phyloP scores from a whole-genome alignment of 257 asterid species.

The Hygrophila difformis region DNA sequence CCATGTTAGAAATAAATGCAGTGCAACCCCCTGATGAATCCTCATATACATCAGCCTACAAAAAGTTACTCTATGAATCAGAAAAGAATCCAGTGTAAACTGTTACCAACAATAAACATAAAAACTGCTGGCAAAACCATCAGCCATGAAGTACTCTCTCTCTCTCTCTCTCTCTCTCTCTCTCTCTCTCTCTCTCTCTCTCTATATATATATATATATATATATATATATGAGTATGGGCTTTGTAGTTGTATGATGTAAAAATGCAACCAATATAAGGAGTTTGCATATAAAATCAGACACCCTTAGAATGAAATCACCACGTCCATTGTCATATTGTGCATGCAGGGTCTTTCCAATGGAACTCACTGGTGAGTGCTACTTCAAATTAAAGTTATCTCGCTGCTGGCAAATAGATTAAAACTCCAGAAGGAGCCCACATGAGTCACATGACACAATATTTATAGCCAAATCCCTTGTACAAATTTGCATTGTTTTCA shows the following conservation, averaged over 20 bases:
- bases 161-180: too few species aligned
- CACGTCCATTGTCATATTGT: not conserved
- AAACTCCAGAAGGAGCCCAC: conserved; percentile 3
- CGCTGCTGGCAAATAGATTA: conserved; percentile 3
- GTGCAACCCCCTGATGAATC: conserved; percentile 64
- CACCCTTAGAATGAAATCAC: conserved; percentile 1
- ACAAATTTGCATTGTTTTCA: conserved; percentile 10
- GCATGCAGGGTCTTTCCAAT: not conserved
- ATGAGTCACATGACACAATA: not conserved
- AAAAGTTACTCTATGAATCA: conserved; percentile 14
- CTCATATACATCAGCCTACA: conserved; percentile 78
- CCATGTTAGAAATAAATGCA: conserved; percentile 75
- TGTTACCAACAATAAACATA: not conserved
- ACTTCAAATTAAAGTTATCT: not conserved
- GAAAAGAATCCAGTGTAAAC: conserved; percentile 14
- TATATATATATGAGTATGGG: not conserved
- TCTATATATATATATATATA: too few species aligned
- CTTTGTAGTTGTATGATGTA: not conserved
- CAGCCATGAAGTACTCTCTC: not conserved
- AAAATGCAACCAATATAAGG: not conserved
- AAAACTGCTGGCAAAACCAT: conserved; percentile 1
- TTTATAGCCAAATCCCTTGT: not conserved
- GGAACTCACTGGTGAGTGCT: conserved; percentile 3
- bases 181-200: too few species aligned
- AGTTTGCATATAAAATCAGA: not conserved